A percentile compares a stretch with the other conserved stretches of the same genome.
Evolutionary conservation across 164 flowering plant species (phyloP).

Genomic region (Dillenia turbinata): DNA sequence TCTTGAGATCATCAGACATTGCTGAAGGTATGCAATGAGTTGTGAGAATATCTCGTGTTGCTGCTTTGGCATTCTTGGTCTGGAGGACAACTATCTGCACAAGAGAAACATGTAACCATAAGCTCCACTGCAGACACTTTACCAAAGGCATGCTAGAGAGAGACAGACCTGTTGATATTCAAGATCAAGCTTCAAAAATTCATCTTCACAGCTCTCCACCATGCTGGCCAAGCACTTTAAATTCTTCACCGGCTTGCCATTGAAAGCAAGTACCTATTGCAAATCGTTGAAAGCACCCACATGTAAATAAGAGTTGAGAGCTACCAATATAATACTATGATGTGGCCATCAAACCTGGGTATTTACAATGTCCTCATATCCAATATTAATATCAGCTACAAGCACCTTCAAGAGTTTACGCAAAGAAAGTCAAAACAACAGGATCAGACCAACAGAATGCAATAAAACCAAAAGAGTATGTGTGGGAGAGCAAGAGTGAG

Average conservation of each 20-base stretch:
- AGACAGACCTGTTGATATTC: slow-evolving; percentile 72
- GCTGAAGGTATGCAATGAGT: slow-evolving; percentile 94
- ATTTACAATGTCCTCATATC: slow-evolving; percentile 88
- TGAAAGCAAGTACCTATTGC: slow-evolving; percentile 67
- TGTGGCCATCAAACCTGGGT: slow-evolving; percentile 53
- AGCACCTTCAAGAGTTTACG: slow-evolving; percentile 15
- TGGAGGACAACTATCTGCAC: slow-evolving; percentile 57
- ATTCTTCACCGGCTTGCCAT: slow-evolving; percentile 79
- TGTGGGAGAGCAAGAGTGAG: slow-evolving; percentile 1
- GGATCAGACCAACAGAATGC: not conserved
- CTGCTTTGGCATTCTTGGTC: slow-evolving; percentile 76
- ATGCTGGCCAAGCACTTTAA: slow-evolving; percentile 68
- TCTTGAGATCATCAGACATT: slow-evolving; percentile 87
- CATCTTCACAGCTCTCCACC: slow-evolving; percentile 79
- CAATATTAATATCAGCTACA: slow-evolving; percentile 87
- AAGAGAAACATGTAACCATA: no score
- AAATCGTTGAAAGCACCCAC: not conserved
- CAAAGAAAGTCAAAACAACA: not conserved
- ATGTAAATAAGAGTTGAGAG: not conserved
- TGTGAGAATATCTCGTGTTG: slow-evolving; percentile 72
- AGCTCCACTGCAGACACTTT: no score
- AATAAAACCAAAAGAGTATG: not conserved
- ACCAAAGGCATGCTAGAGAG: no score
- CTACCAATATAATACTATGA: not conserved
- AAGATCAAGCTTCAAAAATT: slow-evolving; percentile 74